Conservation (phyloP, 306 rosid species). For the Vachellia pachyceras region DNA sequence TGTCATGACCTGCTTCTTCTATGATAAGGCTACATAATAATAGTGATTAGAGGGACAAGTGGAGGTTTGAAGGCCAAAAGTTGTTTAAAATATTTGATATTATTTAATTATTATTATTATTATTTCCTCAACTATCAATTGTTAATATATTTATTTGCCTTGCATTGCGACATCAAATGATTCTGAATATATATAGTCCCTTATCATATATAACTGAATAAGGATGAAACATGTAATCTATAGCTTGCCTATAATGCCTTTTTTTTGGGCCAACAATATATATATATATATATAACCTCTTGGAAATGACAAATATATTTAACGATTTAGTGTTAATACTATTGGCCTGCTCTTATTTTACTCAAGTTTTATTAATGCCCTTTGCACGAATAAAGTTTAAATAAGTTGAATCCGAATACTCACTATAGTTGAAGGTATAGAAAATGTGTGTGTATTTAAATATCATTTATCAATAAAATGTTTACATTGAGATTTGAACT, state of each 20-base stretch:
- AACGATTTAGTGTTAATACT: too few relatives aligned
- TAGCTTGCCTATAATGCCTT: background rate
- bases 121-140: background rate
- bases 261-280: background rate
- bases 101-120: slow-evolving; percentile 72
- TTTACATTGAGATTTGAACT: too few relatives aligned
- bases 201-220: background rate
- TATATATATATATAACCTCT: background rate
- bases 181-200: too few relatives aligned
- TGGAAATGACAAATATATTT: background rate
- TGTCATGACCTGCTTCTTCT: background rate
- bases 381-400: too few relatives aligned
- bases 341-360: too few relatives aligned
- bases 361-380: too few relatives aligned
- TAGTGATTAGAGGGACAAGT: background rate
- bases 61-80: background rate
- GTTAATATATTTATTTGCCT: too few relatives aligned
- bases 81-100: slow-evolving; percentile 37
- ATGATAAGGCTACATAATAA: background rate
- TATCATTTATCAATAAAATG: too few relatives aligned
- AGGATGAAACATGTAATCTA: background rate
- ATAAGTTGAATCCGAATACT: too few relatives aligned
- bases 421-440: too few relatives aligned
- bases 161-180: background rate
- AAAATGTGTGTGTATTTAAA: too few relatives aligned